A percentile compares a stretch with the other conserved stretches of the same genome.
phyloP scores from a whole-genome alignment of 768 basidiomycete genomes.

The Crepidotus variabilis region DNA sequence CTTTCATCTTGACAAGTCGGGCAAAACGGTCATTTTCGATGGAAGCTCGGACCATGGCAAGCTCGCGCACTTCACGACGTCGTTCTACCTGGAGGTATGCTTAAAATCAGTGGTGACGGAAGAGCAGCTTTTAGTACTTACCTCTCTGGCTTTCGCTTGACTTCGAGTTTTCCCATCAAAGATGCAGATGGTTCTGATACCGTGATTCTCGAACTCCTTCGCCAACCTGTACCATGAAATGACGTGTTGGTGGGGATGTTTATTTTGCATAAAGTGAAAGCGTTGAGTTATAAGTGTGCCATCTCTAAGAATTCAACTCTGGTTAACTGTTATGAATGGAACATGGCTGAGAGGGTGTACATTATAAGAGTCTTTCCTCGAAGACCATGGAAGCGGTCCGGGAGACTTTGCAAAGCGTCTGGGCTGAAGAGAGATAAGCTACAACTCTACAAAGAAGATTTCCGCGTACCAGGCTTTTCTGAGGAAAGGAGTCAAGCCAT shows the following conservation, averaged over 20 bases:
- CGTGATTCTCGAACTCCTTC: slow-evolving; percentile 53
- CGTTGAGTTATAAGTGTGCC: slow-evolving; percentile 84
- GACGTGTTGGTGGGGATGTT: slow-evolving; percentile 66
- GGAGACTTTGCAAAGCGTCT: slow-evolving; percentile 57
- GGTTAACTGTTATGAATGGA: background rate
- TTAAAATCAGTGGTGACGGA: background rate
- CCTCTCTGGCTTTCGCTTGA: slow-evolving; percentile 70
- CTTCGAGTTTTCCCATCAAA: slow-evolving; percentile 74
- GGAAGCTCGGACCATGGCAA: slow-evolving; percentile 46
- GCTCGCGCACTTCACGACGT: slow-evolving; percentile 44
- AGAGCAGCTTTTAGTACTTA: slow-evolving; percentile 23
- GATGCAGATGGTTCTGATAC: slow-evolving; percentile 65
- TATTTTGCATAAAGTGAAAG: slow-evolving; percentile 66
- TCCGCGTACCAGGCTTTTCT: slow-evolving; percentile 53
- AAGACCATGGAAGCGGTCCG: slow-evolving; percentile 58
- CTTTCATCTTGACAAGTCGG: slow-evolving; percentile 44
- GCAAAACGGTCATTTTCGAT: slow-evolving; percentile 57
- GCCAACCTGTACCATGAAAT: slow-evolving; percentile 75
- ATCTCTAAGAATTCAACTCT: slow-evolving; percentile 45
- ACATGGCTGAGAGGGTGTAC: slow-evolving; percentile 36
- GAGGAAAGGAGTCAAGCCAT: slow-evolving; percentile 67
- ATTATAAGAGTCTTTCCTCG: slow-evolving; percentile 70
- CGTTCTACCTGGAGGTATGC: slow-evolving; percentile 43
- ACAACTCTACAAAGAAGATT: background rate
- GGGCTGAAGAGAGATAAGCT: slow-evolving; percentile 40